These are phyloP conservation scores for Amoebophrya sp. DNA, from an alignment of 169 alveolate genomes.

Conservation along the genomic window DNA sequence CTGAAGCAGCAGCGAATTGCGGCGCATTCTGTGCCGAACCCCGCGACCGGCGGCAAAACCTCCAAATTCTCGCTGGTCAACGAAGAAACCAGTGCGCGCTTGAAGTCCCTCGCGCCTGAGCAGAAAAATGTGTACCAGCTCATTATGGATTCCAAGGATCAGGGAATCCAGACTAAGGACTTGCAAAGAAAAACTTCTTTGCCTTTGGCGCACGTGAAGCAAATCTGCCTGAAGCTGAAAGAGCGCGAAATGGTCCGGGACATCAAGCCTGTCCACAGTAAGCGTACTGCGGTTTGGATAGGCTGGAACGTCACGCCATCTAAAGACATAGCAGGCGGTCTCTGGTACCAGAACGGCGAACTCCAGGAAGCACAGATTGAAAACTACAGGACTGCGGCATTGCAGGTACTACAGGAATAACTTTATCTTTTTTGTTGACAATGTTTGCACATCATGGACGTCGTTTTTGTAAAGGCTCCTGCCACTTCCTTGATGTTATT, in stretches of 20 bases:
- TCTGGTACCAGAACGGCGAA: not conserved
- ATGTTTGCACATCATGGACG: too few relatives aligned
- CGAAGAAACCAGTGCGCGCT: not conserved
- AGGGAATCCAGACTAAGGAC: not conserved
- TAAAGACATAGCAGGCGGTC: not conserved
- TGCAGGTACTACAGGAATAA: too few relatives aligned
- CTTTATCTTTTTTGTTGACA: too few relatives aligned
- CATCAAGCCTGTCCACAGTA: not conserved
- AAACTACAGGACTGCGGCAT: too few relatives aligned
- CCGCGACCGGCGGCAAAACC: too few relatives aligned
- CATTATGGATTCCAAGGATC: not conserved
- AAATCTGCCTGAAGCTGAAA: not conserved
- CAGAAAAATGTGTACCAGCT: not conserved
- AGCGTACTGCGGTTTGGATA: not conserved
- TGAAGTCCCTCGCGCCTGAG: not conserved
- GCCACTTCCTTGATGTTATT: too few relatives aligned
- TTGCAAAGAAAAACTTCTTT: not conserved
- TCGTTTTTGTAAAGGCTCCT: too few relatives aligned
- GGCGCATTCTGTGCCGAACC: too few relatives aligned
- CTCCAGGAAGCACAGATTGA: not conserved
- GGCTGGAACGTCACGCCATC: not conserved
- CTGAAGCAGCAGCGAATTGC: not conserved
- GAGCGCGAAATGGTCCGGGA: not conserved
- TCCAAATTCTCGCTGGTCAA: not conserved
- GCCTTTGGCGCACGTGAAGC: not conserved